Conservation (phyloP, 345 rosid species). For the Lepidium didymum region DNA sequence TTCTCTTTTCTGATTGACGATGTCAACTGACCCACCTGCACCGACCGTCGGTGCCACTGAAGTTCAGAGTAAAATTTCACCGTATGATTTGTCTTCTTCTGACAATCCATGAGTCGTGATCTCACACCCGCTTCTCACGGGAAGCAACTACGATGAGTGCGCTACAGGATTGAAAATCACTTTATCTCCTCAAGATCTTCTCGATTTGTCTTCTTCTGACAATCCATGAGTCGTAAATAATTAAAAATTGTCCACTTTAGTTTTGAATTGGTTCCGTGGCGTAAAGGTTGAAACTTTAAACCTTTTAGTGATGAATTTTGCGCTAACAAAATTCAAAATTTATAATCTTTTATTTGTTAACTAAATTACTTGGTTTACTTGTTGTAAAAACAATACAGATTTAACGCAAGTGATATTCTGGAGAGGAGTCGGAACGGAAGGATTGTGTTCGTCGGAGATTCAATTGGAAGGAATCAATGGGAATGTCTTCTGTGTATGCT, state of each 20-base stretch:
- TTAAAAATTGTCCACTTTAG: not conserved
- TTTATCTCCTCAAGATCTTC: too few species aligned
- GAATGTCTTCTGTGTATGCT: slow-evolving; percentile 81
- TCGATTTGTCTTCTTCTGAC: too few species aligned
- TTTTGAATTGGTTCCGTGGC: not conserved
- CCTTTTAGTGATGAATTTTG: slow-evolving; percentile 1
- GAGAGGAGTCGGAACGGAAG: slow-evolving; percentile 65
- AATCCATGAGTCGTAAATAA: too few species aligned
- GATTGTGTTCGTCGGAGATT: slow-evolving; percentile 82
- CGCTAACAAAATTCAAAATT: not conserved
- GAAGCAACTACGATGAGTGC: too few species aligned
- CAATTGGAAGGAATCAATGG: slow-evolving; percentile 92
- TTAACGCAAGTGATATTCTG: slow-evolving; percentile 61
- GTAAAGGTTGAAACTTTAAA: not conserved
- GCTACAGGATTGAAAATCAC: too few species aligned
- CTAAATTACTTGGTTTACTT: not conserved
- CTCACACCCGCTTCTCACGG: too few species aligned
- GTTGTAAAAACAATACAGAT: slow-evolving; percentile 33
- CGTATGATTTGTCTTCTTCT: too few species aligned
- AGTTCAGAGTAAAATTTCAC: too few species aligned
- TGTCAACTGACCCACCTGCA: too few species aligned
- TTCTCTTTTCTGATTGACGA: too few species aligned
- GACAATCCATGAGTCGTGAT: too few species aligned
- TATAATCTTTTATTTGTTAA: not conserved
- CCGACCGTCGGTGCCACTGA: too few species aligned